phyloP scores from a whole-genome alignment of 1,284 basidiomycete species.

The Rhodotorula sp. region DNA sequence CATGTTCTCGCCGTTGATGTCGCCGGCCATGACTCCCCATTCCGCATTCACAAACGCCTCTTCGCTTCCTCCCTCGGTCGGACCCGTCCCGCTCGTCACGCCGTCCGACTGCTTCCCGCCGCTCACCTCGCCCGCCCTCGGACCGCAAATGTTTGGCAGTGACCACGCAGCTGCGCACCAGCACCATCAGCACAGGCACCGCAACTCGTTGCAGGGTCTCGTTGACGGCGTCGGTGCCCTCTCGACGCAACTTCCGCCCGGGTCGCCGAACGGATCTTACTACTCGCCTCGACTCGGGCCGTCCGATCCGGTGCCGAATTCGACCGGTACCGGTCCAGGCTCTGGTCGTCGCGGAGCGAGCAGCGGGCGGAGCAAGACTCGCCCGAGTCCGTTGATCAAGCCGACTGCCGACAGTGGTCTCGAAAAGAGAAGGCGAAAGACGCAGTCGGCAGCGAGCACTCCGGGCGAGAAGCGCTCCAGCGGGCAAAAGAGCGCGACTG shows the following conservation, averaged over 20 bases:
- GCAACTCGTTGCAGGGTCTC: slow-evolving; percentile 36
- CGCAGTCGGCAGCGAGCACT: neutral
- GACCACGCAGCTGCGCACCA: slow-evolving; percentile 2
- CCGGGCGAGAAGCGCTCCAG: slow-evolving; percentile 7
- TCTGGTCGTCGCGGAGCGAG: slow-evolving; percentile 27
- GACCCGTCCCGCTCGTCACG: slow-evolving; percentile 45
- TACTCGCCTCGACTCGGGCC: slow-evolving; percentile 29
- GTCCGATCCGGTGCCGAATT: slow-evolving; percentile 4
- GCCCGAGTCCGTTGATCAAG: slow-evolving; percentile 40
- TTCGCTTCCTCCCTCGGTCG: slow-evolving; percentile 33
- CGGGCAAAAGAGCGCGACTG: slow-evolving; percentile 25
- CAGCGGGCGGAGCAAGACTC: slow-evolving; percentile 29
- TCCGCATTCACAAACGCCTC: slow-evolving; percentile 36
- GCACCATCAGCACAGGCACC: slow-evolving; percentile 12
- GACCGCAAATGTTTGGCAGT: slow-evolving; percentile 46
- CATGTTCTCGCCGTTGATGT: slow-evolving; percentile 45
- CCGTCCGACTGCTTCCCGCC: slow-evolving; percentile 58
- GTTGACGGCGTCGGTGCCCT: slow-evolving; percentile 36
- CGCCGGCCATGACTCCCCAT: slow-evolving; percentile 46
- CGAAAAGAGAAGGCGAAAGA: slow-evolving; percentile 16
- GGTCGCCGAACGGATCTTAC: slow-evolving; percentile 1
- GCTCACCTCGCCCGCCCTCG: slow-evolving; percentile 59
- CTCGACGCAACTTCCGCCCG: slow-evolving; percentile 28
- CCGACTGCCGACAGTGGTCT: slow-evolving; percentile 23
- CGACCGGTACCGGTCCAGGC: slow-evolving; percentile 16